Conservation (phyloP, 164 flowering plant species). For the Platanus orientalis region DNA sequence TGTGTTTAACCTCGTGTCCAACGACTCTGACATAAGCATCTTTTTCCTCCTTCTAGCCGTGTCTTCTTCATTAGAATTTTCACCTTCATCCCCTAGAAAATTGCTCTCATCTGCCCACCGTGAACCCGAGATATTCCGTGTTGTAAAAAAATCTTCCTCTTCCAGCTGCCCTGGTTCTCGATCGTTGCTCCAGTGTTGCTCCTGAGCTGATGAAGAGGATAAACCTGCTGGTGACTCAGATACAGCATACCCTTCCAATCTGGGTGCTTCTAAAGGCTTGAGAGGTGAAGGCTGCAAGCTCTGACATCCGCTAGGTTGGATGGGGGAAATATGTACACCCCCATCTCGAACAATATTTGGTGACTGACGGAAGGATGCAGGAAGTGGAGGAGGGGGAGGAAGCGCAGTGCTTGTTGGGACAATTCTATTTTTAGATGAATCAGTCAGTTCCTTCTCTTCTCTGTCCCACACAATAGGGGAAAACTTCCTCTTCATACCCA, state of each 20-base stretch:
- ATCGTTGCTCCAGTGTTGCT: conserved; percentile 12
- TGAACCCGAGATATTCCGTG: conserved; percentile 35
- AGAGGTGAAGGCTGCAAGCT: not conserved
- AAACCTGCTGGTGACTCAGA: conserved; percentile 6
- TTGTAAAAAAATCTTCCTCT: conserved; percentile 29
- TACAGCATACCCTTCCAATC: conserved; percentile 7
- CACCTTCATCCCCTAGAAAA: conserved; percentile 8
- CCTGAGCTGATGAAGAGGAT: conserved; percentile 10
- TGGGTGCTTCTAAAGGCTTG: conserved; percentile 1
- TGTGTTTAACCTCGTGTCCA: conserved; percentile 23
- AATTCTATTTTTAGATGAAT: conserved; percentile 19
- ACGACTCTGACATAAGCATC: conserved; percentile 24
- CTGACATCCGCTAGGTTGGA: not conserved
- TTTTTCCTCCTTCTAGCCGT: conserved; percentile 39
- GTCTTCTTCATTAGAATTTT: conserved; percentile 41
- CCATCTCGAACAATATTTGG: conserved; percentile 3
- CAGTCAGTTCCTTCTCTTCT: conserved; percentile 46
- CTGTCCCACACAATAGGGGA: conserved; percentile 90
- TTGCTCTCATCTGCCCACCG: conserved; percentile 51
- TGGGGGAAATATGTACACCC: not conserved
- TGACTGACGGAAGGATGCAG: conserved; percentile 6
- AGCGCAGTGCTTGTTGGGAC: conserved; percentile 3
- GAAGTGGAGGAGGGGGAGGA: conserved; percentile 10
- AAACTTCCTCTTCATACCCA: conserved; percentile 65
- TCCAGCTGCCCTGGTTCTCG: conserved; percentile 19